phyloP scores from a whole-genome alignment of 225 moss, liverwort and hornwort species.

The Lunularia cruciata region DNA sequence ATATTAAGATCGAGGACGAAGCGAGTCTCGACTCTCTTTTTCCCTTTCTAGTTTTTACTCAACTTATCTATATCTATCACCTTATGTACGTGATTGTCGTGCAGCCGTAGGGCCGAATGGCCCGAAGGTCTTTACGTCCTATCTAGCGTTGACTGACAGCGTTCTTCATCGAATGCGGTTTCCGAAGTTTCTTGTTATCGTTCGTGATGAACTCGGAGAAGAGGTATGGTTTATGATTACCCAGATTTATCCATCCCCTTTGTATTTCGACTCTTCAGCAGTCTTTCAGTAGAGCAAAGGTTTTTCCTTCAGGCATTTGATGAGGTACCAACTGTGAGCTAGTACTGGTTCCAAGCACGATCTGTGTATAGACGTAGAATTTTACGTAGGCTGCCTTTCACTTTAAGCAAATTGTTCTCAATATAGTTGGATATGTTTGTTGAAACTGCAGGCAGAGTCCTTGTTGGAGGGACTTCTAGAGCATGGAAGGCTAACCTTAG shows the following conservation, averaged over 20 bases:
- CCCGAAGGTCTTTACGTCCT: constrained; percentile 61
- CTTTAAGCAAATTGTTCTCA: too few species aligned
- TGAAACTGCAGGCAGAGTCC: constrained; percentile 59
- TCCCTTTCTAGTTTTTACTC: too few species aligned
- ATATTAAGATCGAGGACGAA: too few species aligned
- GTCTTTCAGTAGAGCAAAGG: neutral
- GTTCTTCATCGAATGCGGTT: constrained; percentile 90
- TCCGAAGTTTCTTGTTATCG: constrained; percentile 77
- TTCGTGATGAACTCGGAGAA: constrained; percentile 72
- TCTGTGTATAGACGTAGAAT: too few species aligned
- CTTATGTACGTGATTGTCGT: too few species aligned
- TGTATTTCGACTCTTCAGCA: neutral
- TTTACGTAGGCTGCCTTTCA: too few species aligned
- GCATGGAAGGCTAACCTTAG: constrained; percentile 91
- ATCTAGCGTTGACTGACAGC: constrained; percentile 64
- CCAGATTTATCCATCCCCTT: neutral
- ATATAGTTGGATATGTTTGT: neutral
- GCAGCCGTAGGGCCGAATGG: constrained; percentile 62
- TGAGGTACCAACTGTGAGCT: too few species aligned
- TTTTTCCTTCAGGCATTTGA: too few species aligned
- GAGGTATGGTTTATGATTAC: too few species aligned
- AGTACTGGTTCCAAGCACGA: too few species aligned
- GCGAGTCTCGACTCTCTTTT: too few species aligned
- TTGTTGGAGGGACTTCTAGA: constrained; percentile 86
- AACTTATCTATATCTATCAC: too few species aligned